Base-by-base conservation (phyloP, 2,329 filamentous ascomycete species). In the Phaeosphaeriaceae sp. region DNA sequence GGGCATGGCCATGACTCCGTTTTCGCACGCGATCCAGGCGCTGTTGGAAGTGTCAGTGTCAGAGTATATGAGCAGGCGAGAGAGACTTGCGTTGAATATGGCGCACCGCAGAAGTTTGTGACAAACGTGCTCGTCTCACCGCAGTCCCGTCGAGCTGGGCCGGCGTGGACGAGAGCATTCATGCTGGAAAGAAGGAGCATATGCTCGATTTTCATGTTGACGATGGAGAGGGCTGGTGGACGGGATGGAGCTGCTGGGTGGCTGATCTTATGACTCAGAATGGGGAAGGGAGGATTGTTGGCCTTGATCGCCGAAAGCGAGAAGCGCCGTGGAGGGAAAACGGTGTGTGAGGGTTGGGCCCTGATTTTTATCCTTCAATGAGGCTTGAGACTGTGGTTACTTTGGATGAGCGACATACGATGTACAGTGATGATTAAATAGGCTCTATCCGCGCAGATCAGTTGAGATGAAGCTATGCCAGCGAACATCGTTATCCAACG, bases 1-100 rank as follows among this genome's bases (percentile, higher is more conserved):
- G 15, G 53, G 61, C 7, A 60, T 36, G 1, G 33, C 42, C 2
- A 20, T 54, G 7, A 54, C n/a, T 13, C 48, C 61, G n/a, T 41
- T 42, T 10, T 41, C 41, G 51, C 60, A 66, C 42, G 51, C 58
- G 27, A 53, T 51, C 52, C 54, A 62, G 21, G 56, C 58, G 25
- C 59, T 62, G 13, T 21, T 33, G 13, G 7, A 0, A 15, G 48
- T 7, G 13, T 22, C 2, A 19, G 19, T 11, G 17, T 15, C 15
- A 4, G 3, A 3, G 15, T 15, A 20, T 27, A 47, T 22, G 6
- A 19, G 47, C 25, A 51, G 19, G 21, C 15, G 24, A 42, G 1
- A 20, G 22, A 15, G 13, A 46, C 9, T 56, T 65, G 69, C 70
- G 62, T 68, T 27, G 68, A 61, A 50, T 66, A 71, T n/a, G 46